These are phyloP conservation scores for Irpex sp. DNA, from an alignment of 1,284 basidiomycete genomes.

Conservation along the genomic window DNA sequence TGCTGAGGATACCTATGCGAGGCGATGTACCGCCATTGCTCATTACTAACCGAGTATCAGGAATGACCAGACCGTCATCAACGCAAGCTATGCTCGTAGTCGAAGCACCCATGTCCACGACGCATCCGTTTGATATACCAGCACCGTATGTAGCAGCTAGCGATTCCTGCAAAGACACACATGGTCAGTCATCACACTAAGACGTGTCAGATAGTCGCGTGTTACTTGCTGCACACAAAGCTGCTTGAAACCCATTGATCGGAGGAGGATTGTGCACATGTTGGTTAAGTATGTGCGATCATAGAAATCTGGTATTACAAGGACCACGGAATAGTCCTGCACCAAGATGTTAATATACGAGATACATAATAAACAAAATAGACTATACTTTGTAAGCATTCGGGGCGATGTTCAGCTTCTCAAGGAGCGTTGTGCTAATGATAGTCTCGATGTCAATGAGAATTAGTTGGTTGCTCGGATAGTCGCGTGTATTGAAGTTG, in stretches of 20 bases:
- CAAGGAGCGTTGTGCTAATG: slow-evolving; percentile 55
- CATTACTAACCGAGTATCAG: slow-evolving; percentile 78
- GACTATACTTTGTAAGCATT: slow-evolving; percentile 58
- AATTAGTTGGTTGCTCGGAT: slow-evolving; percentile 64
- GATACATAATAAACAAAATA: slow-evolving; percentile 2
- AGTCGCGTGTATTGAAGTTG: slow-evolving; percentile 79
- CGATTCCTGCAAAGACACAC: slow-evolving; percentile 61
- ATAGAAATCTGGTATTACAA: slow-evolving; percentile 93
- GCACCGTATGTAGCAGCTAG: slow-evolving; percentile 94
- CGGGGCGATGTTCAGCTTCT: slow-evolving; percentile 57
- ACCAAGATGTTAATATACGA: slow-evolving; percentile 1
- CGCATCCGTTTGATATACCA: slow-evolving; percentile 91
- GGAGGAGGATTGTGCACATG: slow-evolving; percentile 73
- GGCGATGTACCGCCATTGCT: background rate
- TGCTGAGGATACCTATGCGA: background rate
- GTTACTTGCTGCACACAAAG: slow-evolving; percentile 83
- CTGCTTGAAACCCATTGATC: slow-evolving; percentile 88
- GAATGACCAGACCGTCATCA: slow-evolving; percentile 88
- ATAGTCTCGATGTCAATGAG: slow-evolving; percentile 79
- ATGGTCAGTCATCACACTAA: background rate
- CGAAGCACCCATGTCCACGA: slow-evolving; percentile 91
- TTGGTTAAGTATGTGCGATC: slow-evolving; percentile 83
- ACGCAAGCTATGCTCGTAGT: slow-evolving; percentile 90
- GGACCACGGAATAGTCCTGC: slow-evolving; percentile 83
- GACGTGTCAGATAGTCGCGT: slow-evolving; percentile 11